Conservation (phyloP, 371 early-diverging fungal species). For the Mucor lusitanicus region DNA sequence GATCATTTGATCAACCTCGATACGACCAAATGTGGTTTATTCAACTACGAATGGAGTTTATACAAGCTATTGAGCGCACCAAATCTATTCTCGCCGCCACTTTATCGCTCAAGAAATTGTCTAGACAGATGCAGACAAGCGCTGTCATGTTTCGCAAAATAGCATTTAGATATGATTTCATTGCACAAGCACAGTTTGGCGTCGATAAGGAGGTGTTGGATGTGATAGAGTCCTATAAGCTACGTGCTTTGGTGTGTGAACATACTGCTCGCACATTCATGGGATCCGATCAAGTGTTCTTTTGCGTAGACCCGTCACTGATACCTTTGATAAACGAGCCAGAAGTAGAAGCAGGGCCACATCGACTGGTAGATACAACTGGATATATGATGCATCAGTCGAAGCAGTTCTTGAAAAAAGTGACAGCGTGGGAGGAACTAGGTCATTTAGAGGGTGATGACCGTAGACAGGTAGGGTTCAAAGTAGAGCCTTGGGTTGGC, state of each 20-base stretch:
- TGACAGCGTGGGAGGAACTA: slow-evolving; percentile 26
- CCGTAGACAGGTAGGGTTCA: slow-evolving; percentile 9
- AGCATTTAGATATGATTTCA: slow-evolving; percentile 36
- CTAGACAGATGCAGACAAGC: slow-evolving; percentile 5
- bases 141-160: slow-evolving; percentile 27
- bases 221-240: slow-evolving; percentile 30
- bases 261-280: slow-evolving; percentile 29
- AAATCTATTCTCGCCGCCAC: slow-evolving; percentile 1
- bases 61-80: slow-evolving; percentile 18
- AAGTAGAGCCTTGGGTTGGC: background rate
- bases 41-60: slow-evolving; percentile 41
- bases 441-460: slow-evolving; percentile 15
- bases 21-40: slow-evolving; percentile 32
- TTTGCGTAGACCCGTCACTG: slow-evolving; percentile 36
- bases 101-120: slow-evolving; percentile 4
- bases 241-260: slow-evolving; percentile 35
- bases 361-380: background rate
- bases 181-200: slow-evolving; percentile 27
- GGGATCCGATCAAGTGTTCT: slow-evolving; percentile 20
- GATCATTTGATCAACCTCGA: slow-evolving; percentile 25
- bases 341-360: background rate
- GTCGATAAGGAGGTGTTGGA: slow-evolving; percentile 22
- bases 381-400: slow-evolving; percentile 10
- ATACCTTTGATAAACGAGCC: slow-evolving; percentile 23
- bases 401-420: slow-evolving; percentile 18